phyloP scores from a whole-genome alignment of 305 asterid genomes.

The Fraxinus sp. region DNA sequence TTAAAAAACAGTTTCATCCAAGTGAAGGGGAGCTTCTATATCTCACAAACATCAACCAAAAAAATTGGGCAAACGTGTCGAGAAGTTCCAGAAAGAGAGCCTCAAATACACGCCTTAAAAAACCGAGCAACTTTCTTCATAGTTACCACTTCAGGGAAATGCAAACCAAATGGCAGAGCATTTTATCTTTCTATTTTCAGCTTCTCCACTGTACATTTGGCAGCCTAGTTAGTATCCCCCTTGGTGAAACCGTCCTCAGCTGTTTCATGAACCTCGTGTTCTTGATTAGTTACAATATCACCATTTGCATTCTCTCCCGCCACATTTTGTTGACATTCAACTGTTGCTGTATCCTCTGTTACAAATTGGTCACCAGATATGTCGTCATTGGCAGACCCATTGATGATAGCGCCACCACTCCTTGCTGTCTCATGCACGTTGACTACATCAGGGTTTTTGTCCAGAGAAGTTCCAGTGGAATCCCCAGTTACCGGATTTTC shows the following conservation, averaged over 20 bases:
- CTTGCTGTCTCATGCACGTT: background rate
- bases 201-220: background rate
- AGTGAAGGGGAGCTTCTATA: background rate
- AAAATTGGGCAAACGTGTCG: background rate
- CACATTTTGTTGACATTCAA: background rate
- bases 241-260: background rate
- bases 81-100: background rate
- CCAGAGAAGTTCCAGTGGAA: background rate
- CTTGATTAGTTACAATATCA: background rate
- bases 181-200: background rate
- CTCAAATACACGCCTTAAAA: background rate
- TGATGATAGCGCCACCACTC: background rate
- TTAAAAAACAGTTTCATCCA: background rate
- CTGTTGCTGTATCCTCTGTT: background rate
- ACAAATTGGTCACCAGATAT: background rate
- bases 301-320: background rate
- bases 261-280: background rate
- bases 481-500: background rate
- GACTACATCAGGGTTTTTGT: background rate
- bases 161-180: background rate
- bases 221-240: background rate
- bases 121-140: background rate
- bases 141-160: background rate
- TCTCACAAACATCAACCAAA: background rate
- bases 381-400: background rate